phyloP scores from a whole-genome alignment of 2,329 filamentous ascomycete species.

The Sclerotinia borealis region DNA sequence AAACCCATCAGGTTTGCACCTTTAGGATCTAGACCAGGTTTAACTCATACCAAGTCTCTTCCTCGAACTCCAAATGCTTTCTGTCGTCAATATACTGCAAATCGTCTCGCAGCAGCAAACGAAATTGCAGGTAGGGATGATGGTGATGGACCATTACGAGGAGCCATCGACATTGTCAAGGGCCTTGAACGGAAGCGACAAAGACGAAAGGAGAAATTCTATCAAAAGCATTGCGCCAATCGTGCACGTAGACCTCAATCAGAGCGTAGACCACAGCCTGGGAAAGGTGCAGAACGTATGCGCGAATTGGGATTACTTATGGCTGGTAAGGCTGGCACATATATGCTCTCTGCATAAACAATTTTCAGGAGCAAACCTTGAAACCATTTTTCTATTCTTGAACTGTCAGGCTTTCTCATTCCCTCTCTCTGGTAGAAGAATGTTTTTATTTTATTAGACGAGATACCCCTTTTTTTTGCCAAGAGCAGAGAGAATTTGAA shows the following conservation, averaged over 20 bases:
- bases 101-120: slow-evolving; percentile 37
- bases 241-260: slow-evolving; percentile 66
- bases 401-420: slow-evolving; percentile 9
- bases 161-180: slow-evolving; percentile 97
- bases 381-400: slow-evolving; percentile 3
- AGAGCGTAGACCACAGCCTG: slow-evolving; percentile 57
- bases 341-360: slow-evolving; percentile 64
- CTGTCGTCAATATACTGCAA: slow-evolving; percentile 41
- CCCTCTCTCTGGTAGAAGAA: slow-evolving; percentile 7
- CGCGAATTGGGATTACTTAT: slow-evolving; percentile 82
- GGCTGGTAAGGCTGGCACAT: slow-evolving; percentile 69
- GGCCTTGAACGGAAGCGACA: slow-evolving; percentile 92
- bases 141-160: slow-evolving; percentile 64
- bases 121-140: slow-evolving; percentile 34
- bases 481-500: neutral
- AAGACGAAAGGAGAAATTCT: slow-evolving; percentile 86
- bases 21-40: slow-evolving; percentile 54
- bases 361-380: neutral
- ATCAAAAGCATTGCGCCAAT: slow-evolving; percentile 75
- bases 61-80: slow-evolving; percentile 73
- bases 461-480: neutral
- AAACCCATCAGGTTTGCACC: slow-evolving; percentile 39
- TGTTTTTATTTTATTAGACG: slow-evolving; percentile 2
- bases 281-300: slow-evolving; percentile 91
- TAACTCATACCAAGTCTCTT: slow-evolving; percentile 78